Evolutionary conservation across 2,329 filamentous ascomycete species (phyloP), one percentile per base, ranked within the genome.

Genomic region (Apiospora arundinis): DNA sequence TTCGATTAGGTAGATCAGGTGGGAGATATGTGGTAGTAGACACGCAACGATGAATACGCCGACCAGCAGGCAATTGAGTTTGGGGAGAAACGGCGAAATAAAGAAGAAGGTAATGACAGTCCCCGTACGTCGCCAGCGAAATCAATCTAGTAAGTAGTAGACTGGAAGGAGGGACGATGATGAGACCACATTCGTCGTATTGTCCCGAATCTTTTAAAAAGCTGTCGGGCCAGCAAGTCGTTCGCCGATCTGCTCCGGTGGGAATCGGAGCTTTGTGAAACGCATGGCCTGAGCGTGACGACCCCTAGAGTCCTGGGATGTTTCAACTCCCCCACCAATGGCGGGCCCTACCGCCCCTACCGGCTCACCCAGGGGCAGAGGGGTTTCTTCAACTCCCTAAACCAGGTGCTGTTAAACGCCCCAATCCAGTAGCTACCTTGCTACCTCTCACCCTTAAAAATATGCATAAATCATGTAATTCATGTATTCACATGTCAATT

Each of bases 101-200:
- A 46, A 60, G 37, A 49, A 70, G 32, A 48, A 67, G 42, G 28
- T 25, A 67, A 66, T n/a, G 60, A 63, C 65, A 28, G 65, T 67
- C 5, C 11, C 56, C 32, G 56, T 40, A 63, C 56, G 56, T 63
- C 56, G 56, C 56, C 56, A 63, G 56, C 56, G 56, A 63, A 63
- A 63, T 40, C 56, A 63, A 63, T 40, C 56, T 63, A 40, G 28
- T 40, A 14, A n/a, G 56, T 63, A n/a, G 12, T 63, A n/a, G 12
- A 40, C 28, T 40, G 23, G 32, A 32, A 63, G 32, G 56, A 63
- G 56, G 32, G 56, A 63, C 56, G 56, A 63, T 63, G 56, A 63
- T 63, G 56, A 63, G 56, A 40, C 56, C 56, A 63, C 32, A 63
- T 63, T 32, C 32, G 56, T 63, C 56, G 56, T 40, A 21, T 63